These are phyloP conservation scores for Malus orientalis DNA, from an alignment of 306 rosid species.

Conservation along the genomic window DNA sequence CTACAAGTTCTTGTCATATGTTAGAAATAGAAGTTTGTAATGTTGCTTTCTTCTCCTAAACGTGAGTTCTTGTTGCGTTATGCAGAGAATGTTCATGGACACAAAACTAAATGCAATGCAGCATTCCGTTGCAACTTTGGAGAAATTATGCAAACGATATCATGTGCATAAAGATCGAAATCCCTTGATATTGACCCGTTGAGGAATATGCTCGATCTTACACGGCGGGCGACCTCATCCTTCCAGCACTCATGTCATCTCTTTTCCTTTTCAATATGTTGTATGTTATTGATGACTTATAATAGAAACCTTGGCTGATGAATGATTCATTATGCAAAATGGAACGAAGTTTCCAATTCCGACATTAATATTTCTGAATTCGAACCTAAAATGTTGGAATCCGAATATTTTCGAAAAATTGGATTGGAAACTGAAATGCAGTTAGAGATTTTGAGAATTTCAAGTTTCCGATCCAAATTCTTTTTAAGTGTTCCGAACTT, in stretches of 20 bases:
- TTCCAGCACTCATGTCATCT: background rate
- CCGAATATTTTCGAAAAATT: too few relatives aligned
- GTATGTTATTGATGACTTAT: background rate
- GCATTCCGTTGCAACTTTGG: slow-evolving; percentile 70
- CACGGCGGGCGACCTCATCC: background rate
- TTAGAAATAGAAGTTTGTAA: background rate
- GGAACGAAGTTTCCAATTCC: too few relatives aligned
- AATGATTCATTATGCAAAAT: background rate
- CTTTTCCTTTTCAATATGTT: background rate
- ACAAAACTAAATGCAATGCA: slow-evolving; percentile 77
- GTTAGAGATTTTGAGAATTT: too few relatives aligned
- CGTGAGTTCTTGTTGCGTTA: background rate
- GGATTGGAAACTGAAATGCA: too few relatives aligned
- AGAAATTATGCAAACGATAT: slow-evolving; percentile 68
- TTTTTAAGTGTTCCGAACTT: too few relatives aligned
- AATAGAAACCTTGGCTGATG: background rate
- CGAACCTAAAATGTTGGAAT: too few relatives aligned
- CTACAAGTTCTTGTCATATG: background rate
- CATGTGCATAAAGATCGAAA: slow-evolving; percentile 34
- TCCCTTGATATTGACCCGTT: slow-evolving; percentile 39
- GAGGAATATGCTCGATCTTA: slow-evolving; percentile 7
- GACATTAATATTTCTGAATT: too few relatives aligned
- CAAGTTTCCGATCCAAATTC: too few relatives aligned
- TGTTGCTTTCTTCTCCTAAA: slow-evolving; percentile 2
- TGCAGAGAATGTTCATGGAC: slow-evolving; percentile 84